phyloP scores from a whole-genome alignment of 1,139 yeast genomes.

The Suhomyces panamericanus region DNA sequence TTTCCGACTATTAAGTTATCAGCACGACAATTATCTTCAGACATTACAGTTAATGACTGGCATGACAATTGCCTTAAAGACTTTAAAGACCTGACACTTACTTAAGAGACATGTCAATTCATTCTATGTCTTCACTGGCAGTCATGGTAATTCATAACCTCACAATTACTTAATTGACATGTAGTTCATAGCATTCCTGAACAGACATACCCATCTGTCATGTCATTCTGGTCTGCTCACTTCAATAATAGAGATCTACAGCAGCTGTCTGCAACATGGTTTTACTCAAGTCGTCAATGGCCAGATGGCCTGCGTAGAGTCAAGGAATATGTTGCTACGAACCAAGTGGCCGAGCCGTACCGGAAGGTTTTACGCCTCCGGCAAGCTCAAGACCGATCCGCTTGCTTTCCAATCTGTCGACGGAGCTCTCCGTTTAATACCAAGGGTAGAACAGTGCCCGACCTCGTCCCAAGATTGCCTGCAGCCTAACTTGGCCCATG shows the following conservation, averaged over 20 bases:
- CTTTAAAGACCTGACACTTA: too few relatives aligned
- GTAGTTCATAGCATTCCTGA: too few relatives aligned
- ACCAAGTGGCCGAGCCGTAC: conserved; percentile 55
- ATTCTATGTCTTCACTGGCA: too few relatives aligned
- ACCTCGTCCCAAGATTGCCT: conserved; percentile 20
- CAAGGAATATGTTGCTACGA: conserved; percentile 87
- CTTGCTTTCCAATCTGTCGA: conserved; percentile 75
- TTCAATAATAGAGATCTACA: background rate
- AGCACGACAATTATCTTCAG: too few relatives aligned
- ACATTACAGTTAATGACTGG: too few relatives aligned
- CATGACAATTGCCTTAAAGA: too few relatives aligned
- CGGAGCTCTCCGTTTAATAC: conserved; percentile 80
- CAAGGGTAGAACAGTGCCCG: conserved; percentile 20
- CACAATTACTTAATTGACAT: too few relatives aligned
- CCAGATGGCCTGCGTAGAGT: conserved; percentile 82
- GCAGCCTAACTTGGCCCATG: conserved; percentile 24
- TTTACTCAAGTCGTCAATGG: conserved; percentile 86
- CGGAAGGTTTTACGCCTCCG: conserved; percentile 16
- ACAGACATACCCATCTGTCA: too few relatives aligned
- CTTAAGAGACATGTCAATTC: too few relatives aligned
- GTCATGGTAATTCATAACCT: too few relatives aligned
- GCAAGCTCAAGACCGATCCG: conserved; percentile 71
- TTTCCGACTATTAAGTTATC: too few relatives aligned
- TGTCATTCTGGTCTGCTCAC: too few relatives aligned
- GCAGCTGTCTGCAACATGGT: conserved; percentile 79